Conservation (phyloP, 2,329 filamentous ascomycete genomes). For the Botrytis pseudocinerea region DNA sequence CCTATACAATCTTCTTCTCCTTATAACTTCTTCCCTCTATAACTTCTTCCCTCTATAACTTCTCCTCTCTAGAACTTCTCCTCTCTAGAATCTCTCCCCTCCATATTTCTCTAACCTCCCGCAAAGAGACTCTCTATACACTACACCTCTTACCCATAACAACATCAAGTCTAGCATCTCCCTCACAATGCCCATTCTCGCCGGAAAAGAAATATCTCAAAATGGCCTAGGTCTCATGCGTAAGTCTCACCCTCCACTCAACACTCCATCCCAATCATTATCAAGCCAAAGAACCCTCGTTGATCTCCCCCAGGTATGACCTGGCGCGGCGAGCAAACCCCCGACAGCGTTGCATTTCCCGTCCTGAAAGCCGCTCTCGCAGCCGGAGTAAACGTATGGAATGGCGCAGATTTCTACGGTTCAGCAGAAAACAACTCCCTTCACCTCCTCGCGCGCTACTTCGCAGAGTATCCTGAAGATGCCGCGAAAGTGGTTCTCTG, state of each 20-base stretch:
- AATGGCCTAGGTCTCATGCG: not conserved
- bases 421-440: not conserved
- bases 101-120: not conserved
- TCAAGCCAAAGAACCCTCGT: not conserved
- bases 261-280: accelerated
- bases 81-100: not conserved
- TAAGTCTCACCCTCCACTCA: not conserved
- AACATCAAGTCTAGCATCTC: not conserved
- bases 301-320: not conserved
- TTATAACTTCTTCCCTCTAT: not conserved
- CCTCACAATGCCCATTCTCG: not conserved
- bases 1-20: too few relatives aligned
- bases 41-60: not conserved
- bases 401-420: not conserved
- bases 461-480: not conserved
- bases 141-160: not conserved
- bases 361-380: not conserved
- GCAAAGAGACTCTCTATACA: too few relatives aligned
- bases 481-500: not conserved
- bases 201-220: not conserved
- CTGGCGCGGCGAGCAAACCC: not conserved
- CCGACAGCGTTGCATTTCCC: not conserved
- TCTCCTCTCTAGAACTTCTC: not conserved
- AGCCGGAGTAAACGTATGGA: not conserved
- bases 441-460: not conserved